phyloP scores from a whole-genome alignment of 73 alveolate species.

The Symbiodinium natans region DNA sequence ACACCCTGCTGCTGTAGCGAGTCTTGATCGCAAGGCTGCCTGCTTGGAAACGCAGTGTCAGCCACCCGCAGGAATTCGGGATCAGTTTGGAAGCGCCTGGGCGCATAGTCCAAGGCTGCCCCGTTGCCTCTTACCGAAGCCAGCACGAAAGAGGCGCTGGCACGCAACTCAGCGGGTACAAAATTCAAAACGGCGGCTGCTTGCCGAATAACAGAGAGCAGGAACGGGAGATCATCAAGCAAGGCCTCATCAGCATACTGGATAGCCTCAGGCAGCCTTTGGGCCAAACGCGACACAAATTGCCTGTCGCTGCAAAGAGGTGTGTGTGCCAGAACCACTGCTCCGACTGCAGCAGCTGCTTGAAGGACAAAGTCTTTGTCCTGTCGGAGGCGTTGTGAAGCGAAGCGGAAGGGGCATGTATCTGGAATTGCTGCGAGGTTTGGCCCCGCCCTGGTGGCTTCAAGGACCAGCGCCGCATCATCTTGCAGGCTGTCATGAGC shows the following conservation, averaged over 20 bases:
- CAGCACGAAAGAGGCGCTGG: constrained; percentile 50
- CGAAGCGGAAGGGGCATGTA: constrained; percentile 37
- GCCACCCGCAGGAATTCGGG: constrained; percentile 47
- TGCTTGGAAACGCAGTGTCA: constrained; percentile 16
- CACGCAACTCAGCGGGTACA: constrained; percentile 44
- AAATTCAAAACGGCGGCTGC: constrained; percentile 36
- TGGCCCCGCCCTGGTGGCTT: constrained; percentile 38
- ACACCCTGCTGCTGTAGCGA: constrained; percentile 29
- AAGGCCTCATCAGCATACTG: constrained; percentile 59
- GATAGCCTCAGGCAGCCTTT: constrained; percentile 23
- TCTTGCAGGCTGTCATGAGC: constrained; percentile 30
- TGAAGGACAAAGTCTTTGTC: constrained; percentile 46
- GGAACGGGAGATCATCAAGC: background rate
- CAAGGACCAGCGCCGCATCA: constrained; percentile 30
- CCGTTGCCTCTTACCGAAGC: constrained; percentile 55
- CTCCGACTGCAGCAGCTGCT: background rate
- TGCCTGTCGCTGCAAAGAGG: constrained; percentile 32
- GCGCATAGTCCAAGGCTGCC: constrained; percentile 47
- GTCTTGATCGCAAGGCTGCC: constrained; percentile 11
- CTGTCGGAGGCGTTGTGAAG: constrained; percentile 39
- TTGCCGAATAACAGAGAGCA: constrained; percentile 43
- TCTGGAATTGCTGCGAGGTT: background rate
- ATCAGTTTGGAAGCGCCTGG: constrained; percentile 31
- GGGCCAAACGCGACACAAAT: constrained; percentile 7
- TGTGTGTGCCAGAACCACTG: constrained; percentile 12